Percentiles rank a stretch among this genome's conserved stretches.
These are phyloP conservation scores for Aspergillus sp. DNA, from an alignment of 2,329 filamentous ascomycete genomes.

Conservation along the genomic window DNA sequence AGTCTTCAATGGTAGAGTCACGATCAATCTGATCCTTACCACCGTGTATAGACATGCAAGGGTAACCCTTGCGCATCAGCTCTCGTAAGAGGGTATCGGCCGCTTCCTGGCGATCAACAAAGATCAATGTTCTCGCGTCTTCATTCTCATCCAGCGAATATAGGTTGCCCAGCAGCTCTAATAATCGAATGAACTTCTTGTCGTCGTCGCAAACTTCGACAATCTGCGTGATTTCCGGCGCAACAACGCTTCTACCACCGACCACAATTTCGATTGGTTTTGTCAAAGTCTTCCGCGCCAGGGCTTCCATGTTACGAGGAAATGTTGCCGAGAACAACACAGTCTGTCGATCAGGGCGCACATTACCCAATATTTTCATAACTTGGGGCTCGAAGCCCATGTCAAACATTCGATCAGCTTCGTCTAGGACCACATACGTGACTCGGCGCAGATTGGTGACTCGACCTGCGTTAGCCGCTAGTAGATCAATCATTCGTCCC, in stretches of 20 bases:
- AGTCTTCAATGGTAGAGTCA: slow-evolving; percentile 89
- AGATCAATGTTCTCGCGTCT: slow-evolving; percentile 86
- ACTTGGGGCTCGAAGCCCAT: slow-evolving; percentile 99
- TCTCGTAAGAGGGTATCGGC: slow-evolving; percentile 79
- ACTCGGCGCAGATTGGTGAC: slow-evolving; percentile 89
- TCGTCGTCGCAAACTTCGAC: slow-evolving; percentile 85
- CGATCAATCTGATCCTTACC: slow-evolving; percentile 93
- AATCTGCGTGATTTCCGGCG: slow-evolving; percentile 80
- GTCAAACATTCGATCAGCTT: slow-evolving; percentile 98
- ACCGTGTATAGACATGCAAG: slow-evolving; percentile 91
- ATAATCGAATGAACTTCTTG: slow-evolving; percentile 79
- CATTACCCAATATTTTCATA: slow-evolving; percentile 91
- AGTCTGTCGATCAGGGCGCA: slow-evolving; percentile 89
- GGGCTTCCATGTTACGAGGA: slow-evolving; percentile 85
- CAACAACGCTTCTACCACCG: slow-evolving; percentile 75
- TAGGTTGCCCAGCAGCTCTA: slow-evolving; percentile 84
- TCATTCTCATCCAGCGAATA: slow-evolving; percentile 77
- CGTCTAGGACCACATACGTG: slow-evolving; percentile 93
- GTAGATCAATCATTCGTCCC: slow-evolving; percentile 91
- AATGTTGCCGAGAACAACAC: slow-evolving; percentile 97
- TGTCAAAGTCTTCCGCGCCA: slow-evolving; percentile 85
- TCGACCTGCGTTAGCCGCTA: slow-evolving; percentile 90
- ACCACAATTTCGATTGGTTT: slow-evolving; percentile 91
- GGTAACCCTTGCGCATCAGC: slow-evolving; percentile 81
- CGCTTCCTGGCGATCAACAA: slow-evolving; percentile 90